Conservation (phyloP, 2,329 filamentous ascomycete genomes). For the Cryoendolithus antarcticus region DNA sequence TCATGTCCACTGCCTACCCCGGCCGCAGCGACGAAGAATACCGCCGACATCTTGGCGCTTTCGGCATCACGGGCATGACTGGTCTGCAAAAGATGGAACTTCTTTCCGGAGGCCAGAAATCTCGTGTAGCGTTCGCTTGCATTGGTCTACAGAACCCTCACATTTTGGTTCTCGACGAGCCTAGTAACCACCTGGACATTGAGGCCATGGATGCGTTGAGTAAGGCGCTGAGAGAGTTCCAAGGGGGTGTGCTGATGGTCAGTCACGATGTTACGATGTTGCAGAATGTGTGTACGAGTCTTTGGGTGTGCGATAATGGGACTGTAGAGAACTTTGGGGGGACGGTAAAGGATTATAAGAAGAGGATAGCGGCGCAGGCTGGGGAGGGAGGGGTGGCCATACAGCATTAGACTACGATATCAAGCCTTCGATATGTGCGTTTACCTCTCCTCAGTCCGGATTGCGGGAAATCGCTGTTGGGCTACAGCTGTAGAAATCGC, state of each 20-base stretch:
- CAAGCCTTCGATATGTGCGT: too few relatives aligned
- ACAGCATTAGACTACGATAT: constrained; percentile 17
- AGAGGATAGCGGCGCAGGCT: constrained; percentile 81
- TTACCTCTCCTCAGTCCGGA: too few relatives aligned
- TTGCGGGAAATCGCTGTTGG: constrained; percentile 21
- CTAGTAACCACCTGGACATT: constrained; percentile 96
- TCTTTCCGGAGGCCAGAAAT: constrained; percentile 94
- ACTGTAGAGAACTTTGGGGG: constrained; percentile 93
- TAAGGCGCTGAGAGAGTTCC: constrained; percentile 69
- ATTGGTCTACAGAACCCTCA: constrained; percentile 87
- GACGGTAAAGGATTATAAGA: constrained; percentile 95
- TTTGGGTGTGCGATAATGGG: constrained; percentile 94
- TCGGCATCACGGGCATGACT: constrained; percentile 79
- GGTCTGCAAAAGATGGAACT: constrained; percentile 92
- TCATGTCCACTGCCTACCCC: constrained; percentile 88
- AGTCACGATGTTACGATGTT: constrained; percentile 99
- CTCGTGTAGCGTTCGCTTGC: constrained; percentile 95
- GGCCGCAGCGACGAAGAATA: constrained; percentile 95
- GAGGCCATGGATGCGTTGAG: constrained; percentile 96
- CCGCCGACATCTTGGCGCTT: constrained; percentile 81
- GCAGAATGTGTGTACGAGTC: constrained; percentile 82
- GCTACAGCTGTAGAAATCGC: too few relatives aligned
- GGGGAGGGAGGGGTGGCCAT: constrained; percentile 67
- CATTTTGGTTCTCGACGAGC: constrained; percentile 94
- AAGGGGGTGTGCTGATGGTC: constrained; percentile 95